Percentiles rank a stretch among this genome's conserved stretches.
phyloP scores from a whole-genome alignment of 2,329 filamentous ascomycete species.

The Epichloe coenophiala region DNA sequence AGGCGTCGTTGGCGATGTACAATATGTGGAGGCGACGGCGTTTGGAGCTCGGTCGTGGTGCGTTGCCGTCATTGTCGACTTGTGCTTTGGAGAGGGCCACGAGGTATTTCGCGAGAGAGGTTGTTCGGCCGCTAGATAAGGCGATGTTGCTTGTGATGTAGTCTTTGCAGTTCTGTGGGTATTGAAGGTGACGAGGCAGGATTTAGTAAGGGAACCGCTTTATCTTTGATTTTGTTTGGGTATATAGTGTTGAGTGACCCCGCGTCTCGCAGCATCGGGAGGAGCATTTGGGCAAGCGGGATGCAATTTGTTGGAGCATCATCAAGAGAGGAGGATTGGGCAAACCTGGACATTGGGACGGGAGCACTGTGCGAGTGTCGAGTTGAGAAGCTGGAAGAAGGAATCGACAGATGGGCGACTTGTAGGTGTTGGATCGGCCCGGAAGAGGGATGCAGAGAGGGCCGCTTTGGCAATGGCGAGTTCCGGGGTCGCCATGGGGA shows the following conservation, averaged over 20 bases:
- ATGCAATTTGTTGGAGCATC: not conserved
- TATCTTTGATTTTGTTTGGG: not conserved
- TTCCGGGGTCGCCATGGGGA: constrained; percentile 51
- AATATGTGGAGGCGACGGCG: constrained; percentile 63
- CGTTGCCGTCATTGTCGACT: constrained; percentile 17
- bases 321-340: constrained; percentile 9
- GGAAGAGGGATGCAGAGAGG: constrained; percentile 60
- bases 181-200: constrained; percentile 2
- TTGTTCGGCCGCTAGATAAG: constrained; percentile 50
- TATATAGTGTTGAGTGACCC: not conserved
- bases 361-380: constrained; percentile 57
- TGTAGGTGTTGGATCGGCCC: constrained; percentile 58
- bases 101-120: constrained; percentile 63
- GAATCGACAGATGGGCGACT: constrained; percentile 54
- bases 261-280: not conserved
- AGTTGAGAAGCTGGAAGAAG: constrained; percentile 54
- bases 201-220: constrained; percentile 6
- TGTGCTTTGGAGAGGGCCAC: constrained; percentile 45
- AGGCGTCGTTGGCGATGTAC: constrained; percentile 65
- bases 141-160: constrained; percentile 67
- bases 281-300: not conserved
- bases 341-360: constrained; percentile 82
- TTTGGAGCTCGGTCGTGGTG: constrained; percentile 41
- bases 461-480: constrained; percentile 67
- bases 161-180: constrained; percentile 63